Conservation (phyloP, 139 green algal species). For the Closterium sp. region DNA sequence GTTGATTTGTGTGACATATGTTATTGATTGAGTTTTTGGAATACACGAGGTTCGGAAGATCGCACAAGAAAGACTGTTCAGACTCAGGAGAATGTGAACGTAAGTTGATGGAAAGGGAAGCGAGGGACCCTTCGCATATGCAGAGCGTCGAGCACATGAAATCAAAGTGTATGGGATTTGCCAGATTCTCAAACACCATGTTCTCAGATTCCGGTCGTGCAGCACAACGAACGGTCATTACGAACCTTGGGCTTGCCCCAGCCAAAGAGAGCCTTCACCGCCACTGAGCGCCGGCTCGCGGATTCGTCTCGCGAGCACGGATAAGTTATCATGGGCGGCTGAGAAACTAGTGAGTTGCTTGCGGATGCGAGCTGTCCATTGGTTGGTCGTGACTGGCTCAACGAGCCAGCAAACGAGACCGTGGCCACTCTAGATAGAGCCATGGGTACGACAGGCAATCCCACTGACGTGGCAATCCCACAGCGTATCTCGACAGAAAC, state of each 20-base stretch:
- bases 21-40: no score
- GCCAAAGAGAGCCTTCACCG: constrained; percentile 12
- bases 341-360: neutral
- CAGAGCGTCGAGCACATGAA: no score
- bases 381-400: neutral
- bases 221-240: no score
- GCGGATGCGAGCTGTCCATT: neutral
- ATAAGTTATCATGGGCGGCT: neutral
- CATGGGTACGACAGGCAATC: neutral
- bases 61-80: no score
- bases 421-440: neutral
- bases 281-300: neutral
- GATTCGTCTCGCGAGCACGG: neutral
- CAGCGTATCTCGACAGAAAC: neutral
- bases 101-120: neutral
- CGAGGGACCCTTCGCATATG: neutral
- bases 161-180: no score
- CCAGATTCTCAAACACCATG: no score
- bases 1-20: neutral
- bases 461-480: neutral
- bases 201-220: no score
- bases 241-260: neutral
- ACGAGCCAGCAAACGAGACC: neutral
- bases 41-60: no score
- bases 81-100: neutral